phyloP scores from a whole-genome alignment of 352 stramenopile genomes.

The Pythium coloratum region DNA sequence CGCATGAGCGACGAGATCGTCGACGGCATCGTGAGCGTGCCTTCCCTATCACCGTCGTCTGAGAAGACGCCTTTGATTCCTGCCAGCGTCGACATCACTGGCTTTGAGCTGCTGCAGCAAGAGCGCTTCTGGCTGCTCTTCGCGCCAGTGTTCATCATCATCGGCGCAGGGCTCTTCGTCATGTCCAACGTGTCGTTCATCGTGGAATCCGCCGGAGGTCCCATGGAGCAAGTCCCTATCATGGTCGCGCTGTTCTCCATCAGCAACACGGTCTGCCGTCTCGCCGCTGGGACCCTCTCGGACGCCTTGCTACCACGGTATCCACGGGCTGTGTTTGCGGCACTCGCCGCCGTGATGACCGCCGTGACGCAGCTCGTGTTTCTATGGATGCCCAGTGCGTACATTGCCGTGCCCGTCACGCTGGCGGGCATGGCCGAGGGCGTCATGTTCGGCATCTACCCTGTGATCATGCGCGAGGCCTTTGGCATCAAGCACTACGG shows the following conservation, averaged over 20 bases:
- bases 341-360: constrained; percentile 47
- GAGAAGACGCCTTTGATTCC: constrained; percentile 20
- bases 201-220: constrained; percentile 65
- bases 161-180: constrained; percentile 70
- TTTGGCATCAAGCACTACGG: constrained; percentile 79
- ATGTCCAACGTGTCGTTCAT: constrained; percentile 89
- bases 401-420: constrained; percentile 52
- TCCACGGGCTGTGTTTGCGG: constrained; percentile 61
- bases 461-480: constrained; percentile 77
- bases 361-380: constrained; percentile 53
- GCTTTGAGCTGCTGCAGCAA: constrained; percentile 50
- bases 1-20: constrained; percentile 48
- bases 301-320: constrained; percentile 47
- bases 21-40: constrained; percentile 32
- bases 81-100: constrained; percentile 50
- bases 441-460: constrained; percentile 81
- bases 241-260: constrained; percentile 83
- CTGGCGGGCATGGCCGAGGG: constrained; percentile 71
- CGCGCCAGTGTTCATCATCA: constrained; percentile 66
- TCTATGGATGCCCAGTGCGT: constrained; percentile 42
- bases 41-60: constrained; percentile 20
- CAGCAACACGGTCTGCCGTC: constrained; percentile 63
- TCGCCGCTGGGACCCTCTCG: constrained; percentile 60
- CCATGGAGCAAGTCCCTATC: constrained; percentile 58
- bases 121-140: constrained; percentile 81